Base-by-base conservation (phyloP, 805 yeast genomes). In the Hanseniaspora valbyensis region DNA sequence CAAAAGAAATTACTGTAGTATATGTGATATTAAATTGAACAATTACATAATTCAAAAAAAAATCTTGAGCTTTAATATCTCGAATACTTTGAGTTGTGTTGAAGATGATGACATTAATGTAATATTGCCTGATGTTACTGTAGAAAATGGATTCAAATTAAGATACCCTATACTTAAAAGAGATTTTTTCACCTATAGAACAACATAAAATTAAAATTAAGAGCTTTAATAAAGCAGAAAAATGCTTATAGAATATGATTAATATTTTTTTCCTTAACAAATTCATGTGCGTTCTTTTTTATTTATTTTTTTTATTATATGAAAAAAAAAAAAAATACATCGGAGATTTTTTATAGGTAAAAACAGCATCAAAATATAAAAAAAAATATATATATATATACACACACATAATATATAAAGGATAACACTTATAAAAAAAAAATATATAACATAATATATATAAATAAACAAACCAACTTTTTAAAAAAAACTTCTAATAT, bases 11-110 rank as follows among this genome's bases (percentile, higher is more conserved):
- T 28, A 37, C 21, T 44, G 49, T 16, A 21, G 39, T 38, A 18
- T 37, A 13, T 44, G 49, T 28, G 42, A 44, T 22, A 44, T 44
- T 22, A 44, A 44, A 38, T 13, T 44, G 10, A 36, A 37, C 30
- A 44, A 44, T 21, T 44, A 44, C 37, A 44, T 44, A 8, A 21
- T 29, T 28, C 49, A 44, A 7, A 44, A 44, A 29, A 37, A 22
- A 25, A 44, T 44, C 18, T 19, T 28, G 22, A 21, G 29, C 19
- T 38, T 38, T 24, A 38, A 34, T 18, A 8, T 34, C 24, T 34
- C 24, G 14, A 34, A 34, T 4, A 18, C 39, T 8, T 34, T 18
- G 6, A 19, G 13, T 18, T 5, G 39, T 22, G 7, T 4, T 8
- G 24, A 19, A 34, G 24, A 34, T 10, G 21, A 34, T 34, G 39